Percentiles rank a stretch among this genome's conserved stretches.
phyloP scores from a whole-genome alignment of 345 rosid genomes.

The Citrus trifoliata region DNA sequence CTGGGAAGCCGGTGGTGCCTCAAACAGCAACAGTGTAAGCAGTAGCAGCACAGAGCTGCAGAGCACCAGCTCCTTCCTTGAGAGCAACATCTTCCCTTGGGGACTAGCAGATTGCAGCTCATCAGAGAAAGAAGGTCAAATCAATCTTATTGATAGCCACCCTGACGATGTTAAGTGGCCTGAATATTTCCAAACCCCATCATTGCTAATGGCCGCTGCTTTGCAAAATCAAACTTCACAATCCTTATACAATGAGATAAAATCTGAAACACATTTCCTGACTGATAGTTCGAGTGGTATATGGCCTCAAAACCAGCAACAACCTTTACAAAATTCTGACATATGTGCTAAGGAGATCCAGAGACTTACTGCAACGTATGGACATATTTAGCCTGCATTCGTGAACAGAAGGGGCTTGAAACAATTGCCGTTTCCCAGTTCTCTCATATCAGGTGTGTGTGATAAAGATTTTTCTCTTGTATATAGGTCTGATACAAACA shows the following conservation, averaged over 20 bases:
- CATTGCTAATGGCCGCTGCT: conserved; percentile 47
- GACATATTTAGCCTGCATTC: conserved; percentile 27
- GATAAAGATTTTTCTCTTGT: conserved; percentile 12
- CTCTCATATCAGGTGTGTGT: conserved; percentile 29
- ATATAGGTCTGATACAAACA: conserved; percentile 37
- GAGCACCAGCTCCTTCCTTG: conserved; percentile 50
- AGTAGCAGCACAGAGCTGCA: conserved; percentile 48
- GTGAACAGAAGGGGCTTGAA: not conserved
- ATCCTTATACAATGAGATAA: conserved; percentile 55
- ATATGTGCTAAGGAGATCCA: conserved; percentile 33
- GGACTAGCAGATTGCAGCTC: conserved; percentile 50
- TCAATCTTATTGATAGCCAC: conserved; percentile 30
- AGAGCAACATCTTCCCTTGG: conserved; percentile 49
- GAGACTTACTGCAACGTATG: conserved; percentile 37
- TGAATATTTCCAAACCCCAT: conserved; percentile 46
- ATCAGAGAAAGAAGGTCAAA: conserved; percentile 39
- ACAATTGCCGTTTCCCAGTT: conserved; percentile 11
- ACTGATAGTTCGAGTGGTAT: conserved; percentile 36
- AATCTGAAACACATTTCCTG: conserved; percentile 62
- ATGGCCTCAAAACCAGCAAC: conserved; percentile 56
- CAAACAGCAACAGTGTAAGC: conserved; percentile 38
- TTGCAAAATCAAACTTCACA: conserved; percentile 59
- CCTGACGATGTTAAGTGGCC: conserved; percentile 42
- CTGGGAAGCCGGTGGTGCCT: conserved; percentile 37
- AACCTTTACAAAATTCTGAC: conserved; percentile 29